Base-by-base conservation (phyloP, 257 asterid species). In the Nicotiana undulata region DNA sequence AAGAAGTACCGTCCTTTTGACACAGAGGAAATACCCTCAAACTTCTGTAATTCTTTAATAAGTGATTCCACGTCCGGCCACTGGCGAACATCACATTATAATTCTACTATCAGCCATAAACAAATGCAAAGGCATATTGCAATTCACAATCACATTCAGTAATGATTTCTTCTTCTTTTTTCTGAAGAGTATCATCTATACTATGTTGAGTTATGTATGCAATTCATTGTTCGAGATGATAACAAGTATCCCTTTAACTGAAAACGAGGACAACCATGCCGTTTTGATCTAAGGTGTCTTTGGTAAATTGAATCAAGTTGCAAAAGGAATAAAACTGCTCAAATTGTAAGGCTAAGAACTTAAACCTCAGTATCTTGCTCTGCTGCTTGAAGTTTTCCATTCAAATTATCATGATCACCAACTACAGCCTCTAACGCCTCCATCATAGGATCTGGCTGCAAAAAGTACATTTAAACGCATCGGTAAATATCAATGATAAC, bases 351-450 rank as follows among this genome's bases (percentile, higher is more conserved):
- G 63, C 34, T 13, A 29, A 6, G 63, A 68, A 40, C 29, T 63
- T 80, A 51, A 82, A 93, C 99, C 97, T 95, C 93, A 1, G 87
- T 60, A 81, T 95, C 93, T 20, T 87, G 86, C 82, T 91, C 81
- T 74, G 94, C 88, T 78, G 90, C 91, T 90, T 92, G 93, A 63
- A 95, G 93, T 88, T 79, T 81, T 81, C 89, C 93, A 70, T 81
- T 92, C 82, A 90, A 85, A 68, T 90, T 66, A 86, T 75, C 86
- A 75, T 84, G 86, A 85, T 91, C 97, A 22, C 97, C 97, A 81
- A 93, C 92, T 72, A 93, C 97, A 84, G 97, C 98, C 85, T 93
- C 98, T 84, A 95, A 85, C 83, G 97, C 87, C 90, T 87, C 97
- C 40, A 85, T 85, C 81, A 91, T 85, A 9, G 98, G 99, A 90